Base-by-base conservation (phyloP, 1,284 basidiomycete species). In the Takashimella tepidaria region DNA sequence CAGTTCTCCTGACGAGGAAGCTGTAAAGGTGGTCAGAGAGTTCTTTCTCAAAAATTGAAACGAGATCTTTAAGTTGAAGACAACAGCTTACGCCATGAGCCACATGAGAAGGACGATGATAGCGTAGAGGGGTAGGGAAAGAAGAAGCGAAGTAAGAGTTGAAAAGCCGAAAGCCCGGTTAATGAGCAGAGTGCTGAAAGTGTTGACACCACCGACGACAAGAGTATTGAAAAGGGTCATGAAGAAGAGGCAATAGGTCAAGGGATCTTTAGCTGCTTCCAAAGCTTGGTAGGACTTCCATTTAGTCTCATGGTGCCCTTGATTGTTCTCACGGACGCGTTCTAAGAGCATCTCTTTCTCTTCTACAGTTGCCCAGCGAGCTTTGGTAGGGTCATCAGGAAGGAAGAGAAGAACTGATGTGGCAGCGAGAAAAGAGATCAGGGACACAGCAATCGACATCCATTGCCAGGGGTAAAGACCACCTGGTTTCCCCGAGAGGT, bases 341-440 rank as follows among this genome's bases (percentile, higher is more conserved):
- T 69, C 66, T 24, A 68, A 63, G 41, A 67, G 53, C 22, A 53
- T 51, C 20, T 51, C 44, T 45, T 66, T 67, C n/a, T 68, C 61
- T 6, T 57, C 49, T 4, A 49, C 31, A 24, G 16, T 57, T 3
- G 66, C 61, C 62, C 67, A 72, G 22, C 63, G 56, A 4, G 66
- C 68, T 41, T 54, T 20, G 3, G 54, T 50, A 0, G 64, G 64
- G 10, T 52, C 41, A 54, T 68, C 68, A 41, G 68, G 69, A 3
- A 72, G 52, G 44, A 64, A 51, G 23, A 66, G 20, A 23, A 57
- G 51, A 4, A 65, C 59, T 47, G 64, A 19, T 37, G 55, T 56
- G 58, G 41, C 31, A 11, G 31, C 22, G 11, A 20, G 16, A 19
- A 47, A 31, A 6, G 46, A 47, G 46, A 47, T 27, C 5, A 47